Evolutionary conservation across 2,329 filamentous ascomycete species (phyloP), one percentile per base, ranked within the genome.

Genomic region (Botrytis tulipae): DNA sequence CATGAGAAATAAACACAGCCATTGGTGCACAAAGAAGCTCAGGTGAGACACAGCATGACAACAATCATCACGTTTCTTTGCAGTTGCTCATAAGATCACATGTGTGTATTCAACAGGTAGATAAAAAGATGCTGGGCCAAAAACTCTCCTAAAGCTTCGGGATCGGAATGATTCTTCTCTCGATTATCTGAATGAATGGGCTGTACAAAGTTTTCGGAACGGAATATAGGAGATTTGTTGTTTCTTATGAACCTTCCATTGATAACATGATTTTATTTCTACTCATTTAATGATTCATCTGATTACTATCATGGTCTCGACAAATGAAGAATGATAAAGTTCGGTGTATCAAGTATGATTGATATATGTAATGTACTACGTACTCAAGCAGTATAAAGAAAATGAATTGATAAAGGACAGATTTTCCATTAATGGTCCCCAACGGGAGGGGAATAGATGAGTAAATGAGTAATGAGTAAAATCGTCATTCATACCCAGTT

Each of bases 151-250:
- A 40, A 18, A 32, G 18, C 25, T 29, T 42, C 46, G 65, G 65
- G 54, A 18, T 37, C 44, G 22, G 63, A n/a, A 29, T 42, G 48
- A 68, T 57, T 35, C 37, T 22, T 12, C 14, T 22, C 25, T 57
- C 66, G 66, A 69, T 42, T 57, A 44, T 57, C 66, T 32, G 37
- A 57, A 48, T 25, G 37, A 57, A 48, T 3, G 42, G 42, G 66
- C 46, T 37, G 22, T 37, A 66, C 42, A 22, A 20, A 18, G 62
- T 25, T 40, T 29, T 48, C 63, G 63, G 63, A 18, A 48, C 63
- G 66, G 66, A 57, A 69, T 14, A 32, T 44, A 69, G 66, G 66
- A 42, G 66, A 68, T 32, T 68, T 29, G 25, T 54, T 54, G 48
- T 57, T 68, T 42, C 25, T 42, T 32, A 10, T 42, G 18, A 42